These are phyloP conservation scores for Thecamonas trahens DNA, from an alignment of 78 protist genomes.

Conservation along the genomic window DNA sequence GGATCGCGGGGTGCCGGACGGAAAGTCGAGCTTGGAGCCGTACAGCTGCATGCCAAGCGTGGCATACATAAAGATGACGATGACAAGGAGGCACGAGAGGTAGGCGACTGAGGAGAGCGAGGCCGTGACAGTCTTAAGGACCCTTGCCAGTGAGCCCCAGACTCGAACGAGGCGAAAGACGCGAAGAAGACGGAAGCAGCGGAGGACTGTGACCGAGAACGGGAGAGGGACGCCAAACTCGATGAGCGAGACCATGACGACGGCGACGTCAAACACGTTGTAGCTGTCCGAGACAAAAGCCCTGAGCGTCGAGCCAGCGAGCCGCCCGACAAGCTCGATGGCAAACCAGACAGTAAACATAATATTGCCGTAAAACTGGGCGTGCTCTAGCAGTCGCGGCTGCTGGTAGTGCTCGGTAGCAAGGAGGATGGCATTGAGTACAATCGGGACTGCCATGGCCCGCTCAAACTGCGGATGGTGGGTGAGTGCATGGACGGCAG, in stretches of 20 bases:
- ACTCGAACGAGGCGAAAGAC: neutral
- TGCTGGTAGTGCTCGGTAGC: neutral
- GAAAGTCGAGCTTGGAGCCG: conserved; percentile 9
- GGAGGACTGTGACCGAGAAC: neutral
- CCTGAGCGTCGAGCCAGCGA: neutral
- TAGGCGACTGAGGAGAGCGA: neutral
- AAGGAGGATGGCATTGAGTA: neutral
- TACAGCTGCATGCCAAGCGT: conserved; percentile 29
- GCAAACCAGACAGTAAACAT: neutral
- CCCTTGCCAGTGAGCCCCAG: neutral
- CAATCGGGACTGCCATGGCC: neutral
- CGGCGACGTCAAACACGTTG: conserved; percentile 12
- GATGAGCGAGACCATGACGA: neutral
- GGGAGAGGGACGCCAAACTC: conserved; percentile 1
- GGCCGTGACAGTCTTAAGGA: neutral
- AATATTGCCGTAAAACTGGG: too few species aligned
- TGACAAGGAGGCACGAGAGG: neutral
- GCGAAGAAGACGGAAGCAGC: conserved; percentile 12
- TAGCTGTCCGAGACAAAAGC: neutral
- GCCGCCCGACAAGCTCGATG: neutral
- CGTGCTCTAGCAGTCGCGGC: neutral
- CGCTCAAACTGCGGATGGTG: too few species aligned
- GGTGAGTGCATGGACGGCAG: too few species aligned
- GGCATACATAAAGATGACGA: conserved; percentile 1
- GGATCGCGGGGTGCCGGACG: neutral